These are phyloP conservation scores for Penicillium hesseltinei DNA, from an alignment of 2,329 filamentous ascomycete genomes.

Conservation along the genomic window DNA sequence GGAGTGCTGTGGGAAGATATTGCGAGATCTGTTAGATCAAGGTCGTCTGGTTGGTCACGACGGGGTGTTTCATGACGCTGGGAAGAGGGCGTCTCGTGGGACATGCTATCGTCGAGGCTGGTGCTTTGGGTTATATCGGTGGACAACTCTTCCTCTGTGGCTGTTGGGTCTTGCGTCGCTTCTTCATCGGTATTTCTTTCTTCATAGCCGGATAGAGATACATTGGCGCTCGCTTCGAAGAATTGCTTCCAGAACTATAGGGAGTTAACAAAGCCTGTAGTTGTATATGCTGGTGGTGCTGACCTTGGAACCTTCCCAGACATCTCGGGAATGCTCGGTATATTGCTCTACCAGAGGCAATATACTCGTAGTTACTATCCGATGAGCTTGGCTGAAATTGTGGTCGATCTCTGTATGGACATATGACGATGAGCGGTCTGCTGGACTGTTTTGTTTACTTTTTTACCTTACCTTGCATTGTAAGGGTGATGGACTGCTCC, in stretches of 20 bases:
- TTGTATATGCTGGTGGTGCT: conserved; percentile 5
- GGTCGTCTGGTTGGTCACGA: conserved; percentile 40
- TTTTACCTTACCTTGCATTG: conserved; percentile 69
- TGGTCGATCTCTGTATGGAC: conserved; percentile 79
- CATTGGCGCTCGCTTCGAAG: conserved; percentile 97
- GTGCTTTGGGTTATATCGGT: conserved; percentile 47
- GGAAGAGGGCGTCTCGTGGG: conserved; percentile 43
- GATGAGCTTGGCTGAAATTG: conserved; percentile 95
- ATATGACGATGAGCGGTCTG: conserved; percentile 12
- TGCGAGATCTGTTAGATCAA: conserved; percentile 45
- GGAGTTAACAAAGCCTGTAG: conserved; percentile 7
- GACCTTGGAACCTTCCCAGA: conserved; percentile 97
- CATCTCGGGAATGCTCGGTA: conserved; percentile 84
- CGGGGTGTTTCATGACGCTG: conserved; percentile 30
- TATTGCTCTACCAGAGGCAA: conserved; percentile 93
- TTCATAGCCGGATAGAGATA: conserved; percentile 92
- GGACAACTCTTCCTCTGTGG: conserved; percentile 57
- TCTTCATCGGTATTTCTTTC: conserved; percentile 66
- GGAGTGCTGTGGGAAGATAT: conserved; percentile 51
- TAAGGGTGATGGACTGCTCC: conserved; percentile 95
- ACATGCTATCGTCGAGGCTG: conserved; percentile 34
- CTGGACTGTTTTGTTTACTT: conserved; percentile 16
- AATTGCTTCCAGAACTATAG: conserved; percentile 98
- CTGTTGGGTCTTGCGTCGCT: conserved; percentile 50
- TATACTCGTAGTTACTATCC: conserved; percentile 92